Conservation (phyloP, 805 yeast genomes). For the Candida lessepsii region DNA sequence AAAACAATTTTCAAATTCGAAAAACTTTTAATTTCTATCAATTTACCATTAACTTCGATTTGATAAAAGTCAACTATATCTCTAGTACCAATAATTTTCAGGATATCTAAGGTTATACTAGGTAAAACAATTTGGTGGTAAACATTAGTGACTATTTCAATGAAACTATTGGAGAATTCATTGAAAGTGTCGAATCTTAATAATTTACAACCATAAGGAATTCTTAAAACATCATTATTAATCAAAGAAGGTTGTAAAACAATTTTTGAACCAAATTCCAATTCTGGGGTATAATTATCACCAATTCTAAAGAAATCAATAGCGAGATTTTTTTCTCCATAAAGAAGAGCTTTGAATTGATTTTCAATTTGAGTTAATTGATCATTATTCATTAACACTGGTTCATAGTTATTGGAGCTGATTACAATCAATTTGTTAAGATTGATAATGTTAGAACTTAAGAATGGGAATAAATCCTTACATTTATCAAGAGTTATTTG, state of each 20-base stretch:
- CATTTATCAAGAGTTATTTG: conserved; percentile 26
- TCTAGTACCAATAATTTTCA: conserved; percentile 17
- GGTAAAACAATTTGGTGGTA: conserved; percentile 25
- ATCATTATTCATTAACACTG: conserved; percentile 1
- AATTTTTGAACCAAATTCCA: conserved; percentile 13
- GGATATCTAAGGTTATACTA: conserved; percentile 19
- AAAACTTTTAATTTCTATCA: conserved; percentile 15
- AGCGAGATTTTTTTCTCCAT: conserved; percentile 20
- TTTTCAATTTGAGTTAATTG: conserved; percentile 9
- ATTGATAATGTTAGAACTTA: conserved; percentile 13
- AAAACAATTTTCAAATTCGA: conserved; percentile 14
- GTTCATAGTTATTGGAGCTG: conserved; percentile 15
- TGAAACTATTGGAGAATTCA: conserved; percentile 18
- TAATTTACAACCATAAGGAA: conserved; percentile 20
- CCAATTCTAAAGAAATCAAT: conserved; percentile 27
- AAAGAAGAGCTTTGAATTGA: conserved; percentile 13
- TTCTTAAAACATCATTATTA: conserved; percentile 15
- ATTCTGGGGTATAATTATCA: conserved; percentile 16
- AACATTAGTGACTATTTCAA: conserved; percentile 13
- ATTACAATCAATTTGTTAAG: conserved; percentile 17
- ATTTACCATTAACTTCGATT: conserved; percentile 25
- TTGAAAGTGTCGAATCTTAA: conserved; percentile 19
- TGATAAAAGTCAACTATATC: conserved; percentile 17
- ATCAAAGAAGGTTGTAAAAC: conserved; percentile 13
- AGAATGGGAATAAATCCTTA: conserved; percentile 25